Evolutionary conservation across 2,329 filamentous ascomycete species (phyloP).

Genomic region (Botrytis medusae): DNA sequence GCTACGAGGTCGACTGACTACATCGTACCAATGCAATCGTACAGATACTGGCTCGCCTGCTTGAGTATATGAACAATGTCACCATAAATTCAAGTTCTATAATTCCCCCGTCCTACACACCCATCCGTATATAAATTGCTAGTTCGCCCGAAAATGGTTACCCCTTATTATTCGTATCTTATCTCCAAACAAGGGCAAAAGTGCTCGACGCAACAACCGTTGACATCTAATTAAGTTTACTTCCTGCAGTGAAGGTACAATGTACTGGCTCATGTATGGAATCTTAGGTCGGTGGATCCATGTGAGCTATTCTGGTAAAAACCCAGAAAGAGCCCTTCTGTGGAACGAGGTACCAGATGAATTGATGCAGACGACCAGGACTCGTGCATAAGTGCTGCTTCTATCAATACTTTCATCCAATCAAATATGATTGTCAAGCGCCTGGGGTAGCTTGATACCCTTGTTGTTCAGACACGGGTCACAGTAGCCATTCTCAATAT

Average conservation of each 20-base stretch:
- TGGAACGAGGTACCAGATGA: slow-evolving; percentile 10
- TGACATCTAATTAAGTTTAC: no score
- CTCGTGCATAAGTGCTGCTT: slow-evolving; percentile 10
- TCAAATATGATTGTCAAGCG: slow-evolving; percentile 5
- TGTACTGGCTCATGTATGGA: neutral
- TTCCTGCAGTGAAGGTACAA: neutral
- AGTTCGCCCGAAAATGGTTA: neutral
- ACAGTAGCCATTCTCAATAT: neutral
- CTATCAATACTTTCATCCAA: neutral
- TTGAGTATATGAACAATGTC: neutral
- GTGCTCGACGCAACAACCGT: neutral
- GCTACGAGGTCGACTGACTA: neutral
- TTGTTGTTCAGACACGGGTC: neutral
- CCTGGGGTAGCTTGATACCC: slow-evolving; percentile 8
- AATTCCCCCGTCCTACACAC: neutral
- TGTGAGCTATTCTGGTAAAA: slow-evolving; percentile 9
- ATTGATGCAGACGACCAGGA: slow-evolving; percentile 15
- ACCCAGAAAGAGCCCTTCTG: slow-evolving; percentile 3
- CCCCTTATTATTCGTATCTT: neutral
- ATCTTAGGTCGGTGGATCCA: slow-evolving; percentile 2
- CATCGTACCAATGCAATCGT: neutral
- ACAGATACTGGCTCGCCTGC: neutral
- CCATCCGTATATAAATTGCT: neutral
- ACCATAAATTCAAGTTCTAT: neutral
- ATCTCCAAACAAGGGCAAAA: neutral